Conservation (phyloP, 257 asterid species). For the Forsythia viridissima region DNA sequence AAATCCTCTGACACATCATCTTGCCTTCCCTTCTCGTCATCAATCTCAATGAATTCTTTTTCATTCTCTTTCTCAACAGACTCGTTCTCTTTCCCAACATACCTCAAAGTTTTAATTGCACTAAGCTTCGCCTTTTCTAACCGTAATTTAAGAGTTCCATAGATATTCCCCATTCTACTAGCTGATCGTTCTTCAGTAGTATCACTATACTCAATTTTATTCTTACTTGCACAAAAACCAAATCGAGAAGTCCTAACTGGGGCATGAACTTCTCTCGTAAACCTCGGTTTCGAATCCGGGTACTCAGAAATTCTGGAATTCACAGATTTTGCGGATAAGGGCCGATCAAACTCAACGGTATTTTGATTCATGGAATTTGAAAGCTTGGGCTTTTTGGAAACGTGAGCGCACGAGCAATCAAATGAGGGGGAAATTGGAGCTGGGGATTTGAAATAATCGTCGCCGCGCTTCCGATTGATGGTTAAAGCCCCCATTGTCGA, state of each 20-base stretch:
- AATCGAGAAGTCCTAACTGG: slow-evolving; percentile 46
- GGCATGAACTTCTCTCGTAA: slow-evolving; percentile 58
- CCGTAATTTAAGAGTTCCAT: neutral
- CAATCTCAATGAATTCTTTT: slow-evolving; percentile 49
- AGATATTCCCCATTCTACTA: slow-evolving; percentile 38
- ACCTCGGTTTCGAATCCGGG: slow-evolving; percentile 37
- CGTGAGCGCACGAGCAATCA: slow-evolving; percentile 31
- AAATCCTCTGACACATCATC: slow-evolving; percentile 30
- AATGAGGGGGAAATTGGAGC: slow-evolving; percentile 22
- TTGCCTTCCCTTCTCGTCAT: slow-evolving; percentile 24
- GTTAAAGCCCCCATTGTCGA: slow-evolving; percentile 62
- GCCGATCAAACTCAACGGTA: slow-evolving; percentile 18
- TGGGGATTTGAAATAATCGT: slow-evolving; percentile 35
- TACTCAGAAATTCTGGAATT: slow-evolving; percentile 35
- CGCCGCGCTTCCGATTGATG: slow-evolving; percentile 55
- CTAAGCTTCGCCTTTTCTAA: slow-evolving; percentile 10
- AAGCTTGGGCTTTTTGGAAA: slow-evolving; percentile 48
- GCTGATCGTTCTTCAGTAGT: slow-evolving; percentile 11
- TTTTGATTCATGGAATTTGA: slow-evolving; percentile 14
- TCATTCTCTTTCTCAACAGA: slow-evolving; percentile 23
- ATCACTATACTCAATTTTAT: slow-evolving; percentile 17
- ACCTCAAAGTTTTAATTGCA: slow-evolving; percentile 36
- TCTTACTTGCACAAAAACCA: slow-evolving; percentile 19
- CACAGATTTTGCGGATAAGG: slow-evolving; percentile 20
- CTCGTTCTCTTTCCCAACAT: slow-evolving; percentile 13